phyloP scores from a whole-genome alignment of 1,139 yeast genomes.

The Scheffersomyces segobiensis region DNA sequence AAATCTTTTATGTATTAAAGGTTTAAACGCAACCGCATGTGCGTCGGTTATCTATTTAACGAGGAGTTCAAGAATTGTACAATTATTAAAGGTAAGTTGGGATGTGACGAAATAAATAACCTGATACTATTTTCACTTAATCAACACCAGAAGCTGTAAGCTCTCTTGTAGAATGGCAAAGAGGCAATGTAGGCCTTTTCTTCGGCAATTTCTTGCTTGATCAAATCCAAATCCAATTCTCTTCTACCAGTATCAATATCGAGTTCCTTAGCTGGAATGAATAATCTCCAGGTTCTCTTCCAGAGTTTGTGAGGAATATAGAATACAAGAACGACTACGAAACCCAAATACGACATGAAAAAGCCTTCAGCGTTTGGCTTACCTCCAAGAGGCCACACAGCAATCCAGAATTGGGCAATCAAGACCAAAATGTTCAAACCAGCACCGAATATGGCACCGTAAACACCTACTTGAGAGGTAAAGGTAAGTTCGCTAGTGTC shows the following conservation, averaged over 20 bases:
- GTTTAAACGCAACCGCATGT: background rate
- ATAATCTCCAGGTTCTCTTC: slow-evolving; percentile 43
- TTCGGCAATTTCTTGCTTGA: slow-evolving; percentile 52
- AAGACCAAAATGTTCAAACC: slow-evolving; percentile 30
- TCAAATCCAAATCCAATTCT: slow-evolving; percentile 52
- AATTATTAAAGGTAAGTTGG: background rate
- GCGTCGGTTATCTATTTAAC: background rate
- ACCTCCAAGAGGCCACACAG: slow-evolving; percentile 40
- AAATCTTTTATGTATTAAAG: background rate
- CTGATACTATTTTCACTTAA: slow-evolving; percentile 3
- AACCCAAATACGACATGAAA: slow-evolving; percentile 56
- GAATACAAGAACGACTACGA: slow-evolving; percentile 49
- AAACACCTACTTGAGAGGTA: slow-evolving; percentile 34
- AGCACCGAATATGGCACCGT: slow-evolving; percentile 33
- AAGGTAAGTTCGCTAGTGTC: slow-evolving; percentile 31
- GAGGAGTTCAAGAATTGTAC: background rate
- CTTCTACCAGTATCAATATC: slow-evolving; percentile 59
- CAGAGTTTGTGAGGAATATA: slow-evolving; percentile 53
- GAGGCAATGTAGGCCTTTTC: slow-evolving; percentile 38
- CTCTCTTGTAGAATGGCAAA: slow-evolving; percentile 33
- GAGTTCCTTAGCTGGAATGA: slow-evolving; percentile 43
- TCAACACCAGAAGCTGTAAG: slow-evolving; percentile 51
- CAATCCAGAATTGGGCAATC: slow-evolving; percentile 45
- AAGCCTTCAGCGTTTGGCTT: slow-evolving; percentile 39
- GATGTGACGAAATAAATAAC: background rate